phyloP scores from a whole-genome alignment of 1,139 yeast genomes.

The Blastobotrys indianensis region DNA sequence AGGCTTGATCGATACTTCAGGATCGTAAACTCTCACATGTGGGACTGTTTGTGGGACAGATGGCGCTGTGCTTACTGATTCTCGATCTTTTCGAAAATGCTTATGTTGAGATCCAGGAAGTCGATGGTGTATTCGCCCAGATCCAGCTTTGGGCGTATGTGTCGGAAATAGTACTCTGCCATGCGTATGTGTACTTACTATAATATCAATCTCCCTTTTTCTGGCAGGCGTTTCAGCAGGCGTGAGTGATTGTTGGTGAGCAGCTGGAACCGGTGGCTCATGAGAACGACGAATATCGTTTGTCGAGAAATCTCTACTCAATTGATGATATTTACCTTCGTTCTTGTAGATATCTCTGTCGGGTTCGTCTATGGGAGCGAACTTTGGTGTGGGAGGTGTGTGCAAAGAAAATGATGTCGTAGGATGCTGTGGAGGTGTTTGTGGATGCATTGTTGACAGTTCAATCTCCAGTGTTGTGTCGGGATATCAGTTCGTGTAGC shows the following conservation, averaged over 20 bases:
- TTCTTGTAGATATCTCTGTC: slow-evolving; percentile 20
- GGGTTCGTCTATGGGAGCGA: slow-evolving; percentile 34
- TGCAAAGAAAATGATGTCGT: slow-evolving; percentile 18
- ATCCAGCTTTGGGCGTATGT: slow-evolving; percentile 16
- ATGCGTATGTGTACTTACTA: slow-evolving; percentile 9
- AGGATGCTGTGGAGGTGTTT: slow-evolving; percentile 29
- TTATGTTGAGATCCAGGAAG: not conserved
- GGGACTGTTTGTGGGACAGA: not conserved
- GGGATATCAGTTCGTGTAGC: not conserved
- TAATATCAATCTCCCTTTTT: slow-evolving; percentile 18
- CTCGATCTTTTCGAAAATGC: not conserved
- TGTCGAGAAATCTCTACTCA: not conserved
- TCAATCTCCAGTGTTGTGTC: too few species aligned
- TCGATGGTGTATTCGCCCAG: slow-evolving; percentile 8
- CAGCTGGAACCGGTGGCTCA: slow-evolving; percentile 1
- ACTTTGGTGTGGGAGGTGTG: slow-evolving; percentile 35
- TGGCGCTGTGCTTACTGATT: not conserved
- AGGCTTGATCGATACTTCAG: not conserved
- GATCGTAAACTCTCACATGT: not conserved
- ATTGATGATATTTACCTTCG: not conserved
- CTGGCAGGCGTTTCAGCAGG: slow-evolving; percentile 26
- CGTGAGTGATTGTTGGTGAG: slow-evolving; percentile 19
- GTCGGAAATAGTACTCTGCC: slow-evolving; percentile 21
- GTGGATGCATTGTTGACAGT: slow-evolving; percentile 20
- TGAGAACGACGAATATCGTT: not conserved